Conservation (phyloP, 2,329 filamentous ascomycete genomes). For the Fusarium heterosporum region DNA sequence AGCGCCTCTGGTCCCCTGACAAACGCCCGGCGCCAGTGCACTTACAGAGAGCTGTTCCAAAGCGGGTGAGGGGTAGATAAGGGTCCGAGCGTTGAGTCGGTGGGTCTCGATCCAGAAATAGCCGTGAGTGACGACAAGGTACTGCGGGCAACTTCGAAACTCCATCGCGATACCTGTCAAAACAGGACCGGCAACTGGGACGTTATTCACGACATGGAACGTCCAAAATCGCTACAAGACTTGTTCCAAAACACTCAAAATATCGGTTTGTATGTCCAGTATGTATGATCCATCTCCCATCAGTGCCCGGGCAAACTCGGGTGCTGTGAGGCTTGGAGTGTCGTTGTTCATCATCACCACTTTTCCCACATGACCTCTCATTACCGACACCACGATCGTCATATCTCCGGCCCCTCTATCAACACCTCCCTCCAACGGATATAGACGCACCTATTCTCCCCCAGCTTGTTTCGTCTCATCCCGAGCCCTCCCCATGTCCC, state of each 20-base stretch:
- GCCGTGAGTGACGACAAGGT: constrained; percentile 8
- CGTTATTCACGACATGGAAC: constrained; percentile 1
- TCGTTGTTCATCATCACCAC: constrained; percentile 34
- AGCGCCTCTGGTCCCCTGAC: constrained; percentile 24
- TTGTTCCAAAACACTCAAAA: constrained; percentile 6
- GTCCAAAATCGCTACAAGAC: constrained; percentile 1
- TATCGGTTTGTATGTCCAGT: not conserved
- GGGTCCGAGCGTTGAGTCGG: constrained; percentile 31
- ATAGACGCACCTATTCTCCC: constrained; percentile 18
- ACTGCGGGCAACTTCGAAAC: constrained; percentile 24
- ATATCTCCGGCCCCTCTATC: constrained; percentile 23
- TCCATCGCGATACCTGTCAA: constrained; percentile 26
- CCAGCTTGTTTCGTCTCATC: constrained; percentile 40
- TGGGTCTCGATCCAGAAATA: constrained; percentile 40
- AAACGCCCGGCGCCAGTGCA: constrained; percentile 8
- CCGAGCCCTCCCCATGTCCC: constrained; percentile 35
- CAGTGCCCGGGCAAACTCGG: constrained; percentile 36
- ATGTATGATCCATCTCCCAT: constrained; percentile 4
- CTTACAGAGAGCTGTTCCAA: constrained; percentile 17
- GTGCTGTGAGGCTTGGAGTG: constrained; percentile 18
- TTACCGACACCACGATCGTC: constrained; percentile 16
- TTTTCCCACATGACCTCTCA: constrained; percentile 42
- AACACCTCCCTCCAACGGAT: constrained; percentile 19
- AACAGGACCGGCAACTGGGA: constrained; percentile 8
- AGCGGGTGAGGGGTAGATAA: constrained; percentile 7